phyloP scores from a whole-genome alignment of 768 basidiomycete genomes.

The Guyanaporus albipodus region DNA sequence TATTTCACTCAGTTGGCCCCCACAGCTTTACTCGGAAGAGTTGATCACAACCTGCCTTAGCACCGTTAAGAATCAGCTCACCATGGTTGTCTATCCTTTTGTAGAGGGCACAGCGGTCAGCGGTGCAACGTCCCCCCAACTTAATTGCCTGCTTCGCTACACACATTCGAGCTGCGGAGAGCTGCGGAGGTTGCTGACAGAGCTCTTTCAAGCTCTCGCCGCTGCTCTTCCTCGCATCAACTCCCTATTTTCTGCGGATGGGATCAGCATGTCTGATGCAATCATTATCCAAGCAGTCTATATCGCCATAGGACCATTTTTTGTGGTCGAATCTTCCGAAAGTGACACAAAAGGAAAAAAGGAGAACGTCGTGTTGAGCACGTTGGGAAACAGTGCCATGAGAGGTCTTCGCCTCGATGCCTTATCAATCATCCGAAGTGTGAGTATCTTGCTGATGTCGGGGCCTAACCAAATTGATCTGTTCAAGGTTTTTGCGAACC shows the following conservation, averaged over 20 bases:
- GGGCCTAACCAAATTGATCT: conserved; percentile 1
- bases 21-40: conserved; percentile 90
- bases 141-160: conserved; percentile 49
- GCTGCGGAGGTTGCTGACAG: conserved; percentile 51
- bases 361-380: conserved; percentile 52
- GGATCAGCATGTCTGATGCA: conserved; percentile 72
- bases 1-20: background rate
- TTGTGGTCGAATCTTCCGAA: conserved; percentile 71
- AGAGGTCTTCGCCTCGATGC: conserved; percentile 79
- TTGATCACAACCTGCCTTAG: conserved; percentile 75
- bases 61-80: conserved; percentile 76
- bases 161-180: conserved; percentile 31
- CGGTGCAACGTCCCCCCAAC: conserved; percentile 42
- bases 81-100: conserved; percentile 79
- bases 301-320: conserved; percentile 92
- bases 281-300: conserved; percentile 93
- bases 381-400: conserved; percentile 76
- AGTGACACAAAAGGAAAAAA: conserved; percentile 55
- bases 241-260: conserved; percentile 65
- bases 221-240: conserved; percentile 73
- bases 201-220: conserved; percentile 70
- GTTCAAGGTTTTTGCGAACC: conserved; percentile 81
- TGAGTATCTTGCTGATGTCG: conserved; percentile 37
- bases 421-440: conserved; percentile 78
- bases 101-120: conserved; percentile 60